Base-by-base conservation (phyloP, 2,329 filamentous ascomycete genomes). In the Saccharata proteae region DNA sequence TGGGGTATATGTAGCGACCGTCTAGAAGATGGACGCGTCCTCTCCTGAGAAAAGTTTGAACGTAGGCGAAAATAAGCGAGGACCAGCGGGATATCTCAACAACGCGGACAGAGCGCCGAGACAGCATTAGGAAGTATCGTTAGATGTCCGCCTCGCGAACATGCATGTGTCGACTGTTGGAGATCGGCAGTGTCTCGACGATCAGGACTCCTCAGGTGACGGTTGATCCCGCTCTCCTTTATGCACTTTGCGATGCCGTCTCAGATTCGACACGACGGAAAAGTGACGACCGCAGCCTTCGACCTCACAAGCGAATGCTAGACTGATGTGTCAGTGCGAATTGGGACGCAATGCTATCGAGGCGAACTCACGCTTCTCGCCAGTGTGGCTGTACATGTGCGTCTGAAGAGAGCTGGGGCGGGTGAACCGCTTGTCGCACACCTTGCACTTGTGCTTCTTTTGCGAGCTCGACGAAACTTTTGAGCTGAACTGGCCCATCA, bases 381-480 rank as follows among this genome's bases (percentile, higher is more conserved):
- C 88, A 34, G 88, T 96, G 52, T 96, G 88, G 59, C 85, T 93
- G 62, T 94, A 94, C 81, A 94, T 94, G 54, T 96, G 88, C 18
- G 88, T 96, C 54, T 94, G 88, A 22, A 96, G 59, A 10, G 88
- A 94, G 52, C 85, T 93, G 2, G 88, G 88, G 33, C 88, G 74
- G 2, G 88, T 94, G 57, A 96, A 96, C 25, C 88, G 77, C 70
- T 96, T 94, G 59, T 94, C 88, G 65, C 88, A 96, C 38, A 96
- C 82, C 63, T 93, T 94, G 72, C 88, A 96, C 67, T 94, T 94
- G 65, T 96, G 90, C 69, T 96, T 96, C 75, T 96, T 96, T 54
- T 94, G 85, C 7, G 88, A 90, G 61, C 84, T 93, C 12, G 83
- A 86, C 0, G 85, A 86, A 31, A 94, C 78, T 61, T 94, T 94